Base-by-base conservation (phyloP, 140 eudicot species). In the Oenanthe javanica region DNA sequence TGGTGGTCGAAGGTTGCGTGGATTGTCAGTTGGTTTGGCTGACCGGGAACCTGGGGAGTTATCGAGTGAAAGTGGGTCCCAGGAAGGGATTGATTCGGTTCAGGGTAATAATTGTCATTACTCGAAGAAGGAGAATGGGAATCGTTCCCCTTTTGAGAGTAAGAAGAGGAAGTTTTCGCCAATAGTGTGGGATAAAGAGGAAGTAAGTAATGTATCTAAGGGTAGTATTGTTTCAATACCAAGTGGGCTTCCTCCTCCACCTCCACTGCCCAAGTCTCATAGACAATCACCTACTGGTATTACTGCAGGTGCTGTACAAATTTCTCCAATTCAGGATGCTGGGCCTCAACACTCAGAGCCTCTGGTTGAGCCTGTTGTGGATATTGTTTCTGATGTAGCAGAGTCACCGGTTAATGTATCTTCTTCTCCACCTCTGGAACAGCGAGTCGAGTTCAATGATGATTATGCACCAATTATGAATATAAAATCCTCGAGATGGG, bases 11-110 rank as follows among this genome's bases (percentile, higher is more conserved):
- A 83, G 80, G 86, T 80, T 51, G 57, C 69, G 79, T 80, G 93
- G 79, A 52, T 45, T 55, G 75, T 69, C 54, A 0, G 85, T 79
- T 5, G 86, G 84, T 50, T 76, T 73, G 43, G 78, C 82, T 16
- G 98, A 91, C 73, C 88, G 96, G 38, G 98, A 91, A 75, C 97
- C 95, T 12, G 97, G 98, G 25, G 98, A 91, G 85, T 76, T 93
- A 82, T 89, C 89, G 31, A 89, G 98, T 84, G 96, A 89, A 19
- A 87, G 88, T 80, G 94, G 91, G 45, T 93, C 94, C 46, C 94
- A 88, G 80, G 94, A 83, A 46, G 91, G 85, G 15, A 31, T 76
- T 83, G 92, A 88, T 40, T 85, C 85, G 1, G 91, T 61, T 11
- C 76, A 31, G 77, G 84, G 25, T 73, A 85, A 79, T 66, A 80